phyloP scores from a whole-genome alignment of 106 monocot species.

The Iris macrosiphon region DNA sequence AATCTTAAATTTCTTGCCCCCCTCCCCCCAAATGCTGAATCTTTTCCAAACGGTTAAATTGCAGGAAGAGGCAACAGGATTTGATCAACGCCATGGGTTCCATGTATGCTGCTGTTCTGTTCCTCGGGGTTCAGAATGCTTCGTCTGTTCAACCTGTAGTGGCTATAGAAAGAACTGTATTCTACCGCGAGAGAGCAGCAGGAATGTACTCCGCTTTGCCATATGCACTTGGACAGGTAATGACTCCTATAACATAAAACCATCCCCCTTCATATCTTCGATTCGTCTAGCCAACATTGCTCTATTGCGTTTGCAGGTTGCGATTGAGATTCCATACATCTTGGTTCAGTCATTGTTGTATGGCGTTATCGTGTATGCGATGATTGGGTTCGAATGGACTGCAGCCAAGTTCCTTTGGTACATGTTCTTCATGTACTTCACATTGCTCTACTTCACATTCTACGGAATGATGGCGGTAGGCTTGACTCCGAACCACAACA shows the following conservation, averaged over 20 bases:
- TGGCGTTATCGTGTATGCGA: slow-evolving; percentile 32
- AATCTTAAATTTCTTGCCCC: too few species aligned
- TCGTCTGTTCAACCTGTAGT: slow-evolving; percentile 10
- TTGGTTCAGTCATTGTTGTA: slow-evolving; percentile 43
- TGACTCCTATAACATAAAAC: too few species aligned
- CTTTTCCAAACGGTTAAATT: too few species aligned
- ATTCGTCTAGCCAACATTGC: too few species aligned
- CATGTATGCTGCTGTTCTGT: slow-evolving; percentile 6
- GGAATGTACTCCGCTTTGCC: slow-evolving; percentile 15
- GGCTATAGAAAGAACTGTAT: slow-evolving; percentile 8
- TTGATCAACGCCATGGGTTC: slow-evolving; percentile 12
- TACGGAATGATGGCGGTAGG: slow-evolving; percentile 86
- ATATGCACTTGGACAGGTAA: slow-evolving; percentile 14
- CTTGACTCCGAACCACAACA: slow-evolving; percentile 69
- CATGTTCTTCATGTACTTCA: slow-evolving; percentile 55
- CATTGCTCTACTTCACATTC: slow-evolving; percentile 67
- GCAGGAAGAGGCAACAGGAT: slow-evolving; percentile 7
- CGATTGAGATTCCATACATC: slow-evolving; percentile 64
- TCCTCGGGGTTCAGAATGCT: slow-evolving; percentile 11
- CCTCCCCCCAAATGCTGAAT: too few species aligned
- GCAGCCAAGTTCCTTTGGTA: slow-evolving; percentile 58
- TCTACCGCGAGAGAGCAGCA: slow-evolving; percentile 11
- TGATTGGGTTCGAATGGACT: slow-evolving; percentile 61
- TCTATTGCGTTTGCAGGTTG: slow-evolving; percentile 26
- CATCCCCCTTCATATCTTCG: too few species aligned